Conservation (phyloP, 75 land plant genomes). For the Pseudotsuga menziesii region DNA sequence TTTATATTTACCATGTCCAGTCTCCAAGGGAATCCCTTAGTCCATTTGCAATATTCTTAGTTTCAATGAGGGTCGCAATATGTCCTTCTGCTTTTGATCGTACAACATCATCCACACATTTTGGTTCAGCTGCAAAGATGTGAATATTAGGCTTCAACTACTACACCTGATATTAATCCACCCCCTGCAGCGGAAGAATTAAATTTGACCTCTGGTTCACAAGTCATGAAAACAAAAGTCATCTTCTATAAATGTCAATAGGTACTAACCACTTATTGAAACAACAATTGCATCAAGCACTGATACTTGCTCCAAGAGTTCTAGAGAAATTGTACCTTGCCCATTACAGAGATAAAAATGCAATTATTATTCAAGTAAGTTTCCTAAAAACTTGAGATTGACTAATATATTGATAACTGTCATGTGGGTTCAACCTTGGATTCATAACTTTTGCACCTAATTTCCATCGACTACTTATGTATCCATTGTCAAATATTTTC, state of each 20-base stretch:
- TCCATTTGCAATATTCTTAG: conserved; percentile 87
- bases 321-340: conserved; percentile 83
- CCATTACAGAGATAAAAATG: conserved; percentile 47
- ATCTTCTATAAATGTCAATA: neutral
- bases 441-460: neutral
- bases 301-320: conserved; percentile 75
- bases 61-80: conserved; percentile 44
- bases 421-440: neutral
- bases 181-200: conserved; percentile 56
- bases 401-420: neutral
- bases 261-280: conserved; percentile 81
- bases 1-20: conserved; percentile 68
- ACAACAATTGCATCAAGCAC: conserved; percentile 76
- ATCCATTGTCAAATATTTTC: conserved; percentile 5
- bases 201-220: neutral
- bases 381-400: conserved; percentile 1
- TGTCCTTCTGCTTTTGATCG: conserved; percentile 63
- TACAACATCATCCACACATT: conserved; percentile 92
- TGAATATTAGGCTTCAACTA: conserved; percentile 73
- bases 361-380: neutral
- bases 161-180: conserved; percentile 83
- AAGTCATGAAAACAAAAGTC: neutral
- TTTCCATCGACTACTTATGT: neutral
- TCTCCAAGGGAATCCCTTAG: conserved; percentile 78
- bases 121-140: conserved; percentile 87